Conservation (phyloP, 305 asterid species). For the Petunia hybrid region DNA sequence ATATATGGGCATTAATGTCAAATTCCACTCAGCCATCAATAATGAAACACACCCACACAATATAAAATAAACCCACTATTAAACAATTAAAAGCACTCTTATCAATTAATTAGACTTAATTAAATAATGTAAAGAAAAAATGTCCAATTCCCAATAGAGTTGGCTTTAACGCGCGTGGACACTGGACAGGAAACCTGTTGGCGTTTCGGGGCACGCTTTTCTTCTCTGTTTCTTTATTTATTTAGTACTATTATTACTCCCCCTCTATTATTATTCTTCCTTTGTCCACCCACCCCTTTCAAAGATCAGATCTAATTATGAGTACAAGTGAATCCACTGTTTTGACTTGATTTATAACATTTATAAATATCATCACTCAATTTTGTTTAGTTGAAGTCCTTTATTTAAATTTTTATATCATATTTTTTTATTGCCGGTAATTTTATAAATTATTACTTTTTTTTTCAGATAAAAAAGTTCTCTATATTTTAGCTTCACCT, state of each 20-base stretch:
- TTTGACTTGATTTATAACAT: slow-evolving; percentile 28
- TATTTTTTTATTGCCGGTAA: no score
- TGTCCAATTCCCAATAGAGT: slow-evolving; percentile 19
- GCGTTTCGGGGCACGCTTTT: slow-evolving; percentile 34
- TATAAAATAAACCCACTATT: no score
- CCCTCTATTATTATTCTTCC: slow-evolving; percentile 25
- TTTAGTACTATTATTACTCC: not conserved
- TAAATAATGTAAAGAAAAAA: not conserved
- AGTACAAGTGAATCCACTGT: slow-evolving; percentile 7
- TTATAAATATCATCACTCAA: not conserved
- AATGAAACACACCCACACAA: slow-evolving; percentile 31
- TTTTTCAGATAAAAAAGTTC: no score
- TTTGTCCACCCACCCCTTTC: not conserved
- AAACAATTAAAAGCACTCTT: slow-evolving; percentile 8
- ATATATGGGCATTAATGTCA: slow-evolving; percentile 1
- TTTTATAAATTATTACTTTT: no score
- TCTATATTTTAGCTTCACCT: no score
- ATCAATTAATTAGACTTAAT: not conserved
- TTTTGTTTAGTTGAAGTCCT: not conserved
- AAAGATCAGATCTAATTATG: slow-evolving; percentile 25
- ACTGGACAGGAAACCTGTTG: slow-evolving; percentile 36
- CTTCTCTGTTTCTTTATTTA: slow-evolving; percentile 30
- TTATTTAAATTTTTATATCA: not conserved
- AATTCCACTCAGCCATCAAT: slow-evolving; percentile 22
- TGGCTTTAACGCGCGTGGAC: slow-evolving; percentile 34